Base-by-base conservation (phyloP, 768 basidiomycete genomes). In the Galerina sulciceps region DNA sequence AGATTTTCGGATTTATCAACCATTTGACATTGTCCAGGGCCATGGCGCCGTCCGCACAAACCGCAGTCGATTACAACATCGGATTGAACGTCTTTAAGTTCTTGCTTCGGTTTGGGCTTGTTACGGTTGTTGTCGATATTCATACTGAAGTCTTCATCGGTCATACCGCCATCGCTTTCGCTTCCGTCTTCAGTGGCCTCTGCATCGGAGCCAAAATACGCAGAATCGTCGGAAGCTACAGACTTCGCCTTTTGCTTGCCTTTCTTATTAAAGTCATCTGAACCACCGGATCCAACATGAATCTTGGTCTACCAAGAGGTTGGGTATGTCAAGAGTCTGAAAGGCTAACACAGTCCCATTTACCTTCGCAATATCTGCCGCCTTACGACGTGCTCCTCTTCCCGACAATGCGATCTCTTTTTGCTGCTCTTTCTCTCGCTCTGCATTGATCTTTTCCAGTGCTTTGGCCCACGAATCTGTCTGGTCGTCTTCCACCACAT, bases 381-480 rank as follows among this genome's bases (percentile, higher is more conserved):
- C 91, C 59, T 82, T 85, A 35, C 91, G 86, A 59, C 90, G 86
- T 22, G 81, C 88, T 36, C 92, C 91, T 64, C 91, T 85, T 43
- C 91, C 93, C 2, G 86, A 88, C 41, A 74, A 71, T 47, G 84
- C 86, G 35, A 79, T 69, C 43, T 82, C 84, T 56, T 79, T 69
- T 23, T 71, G 70, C 65, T 76, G 71, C 20, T 66, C 66, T 57
- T 76, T 81, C n/a, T 75, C 75, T 42, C 75, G 72, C 53, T 81
- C 81, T 43, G 71, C 67, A 14, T 75, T 80, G 54, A 81, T 81
- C 55, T 79, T 81, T 57, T 84, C 76, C 44, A 95, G 73, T 10
- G 91, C 85, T 53, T 84, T 81, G 10, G 88, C 83, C 94, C 93
- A 96, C n/a, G 93, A 92, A 70, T 93, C 89, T 31, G 76, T 80